Evolutionary conservation across 1,284 basidiomycete species (phyloP).

Genomic region (Wallemia hederae): DNA sequence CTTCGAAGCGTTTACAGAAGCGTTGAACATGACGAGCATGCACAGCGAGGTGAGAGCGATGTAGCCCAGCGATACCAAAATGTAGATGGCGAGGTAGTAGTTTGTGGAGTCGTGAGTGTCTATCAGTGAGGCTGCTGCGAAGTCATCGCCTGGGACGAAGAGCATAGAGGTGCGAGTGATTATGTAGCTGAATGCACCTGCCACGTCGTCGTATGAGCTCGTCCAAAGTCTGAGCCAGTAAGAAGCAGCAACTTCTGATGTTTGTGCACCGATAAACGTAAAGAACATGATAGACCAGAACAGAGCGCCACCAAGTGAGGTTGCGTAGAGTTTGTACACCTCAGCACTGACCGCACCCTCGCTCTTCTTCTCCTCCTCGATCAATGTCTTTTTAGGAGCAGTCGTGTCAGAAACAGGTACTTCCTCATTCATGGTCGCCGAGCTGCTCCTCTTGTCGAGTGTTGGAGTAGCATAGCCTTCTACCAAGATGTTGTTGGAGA

Average conservation of each 20-base stretch:
- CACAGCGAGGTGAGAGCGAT: constrained; percentile 13
- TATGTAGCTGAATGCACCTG: not conserved
- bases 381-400: not conserved
- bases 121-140: not conserved
- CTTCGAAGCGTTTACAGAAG: not conserved
- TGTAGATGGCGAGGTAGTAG: constrained; percentile 14
- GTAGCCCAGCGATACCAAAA: constrained; percentile 12
- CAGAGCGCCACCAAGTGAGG: not conserved
- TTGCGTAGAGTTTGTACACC: constrained; percentile 1
- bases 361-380: not conserved
- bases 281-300: not conserved
- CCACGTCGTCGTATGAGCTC: not conserved
- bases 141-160: not conserved
- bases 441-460: not conserved
- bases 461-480: not conserved
- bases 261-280: not conserved
- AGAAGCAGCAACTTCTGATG: constrained; percentile 22
- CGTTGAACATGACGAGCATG: constrained; percentile 5
- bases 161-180: not conserved
- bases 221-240: not conserved
- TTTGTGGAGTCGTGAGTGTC: not conserved
- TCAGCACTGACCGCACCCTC: not conserved
- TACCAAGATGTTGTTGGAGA: not conserved
- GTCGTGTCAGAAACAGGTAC: not conserved
- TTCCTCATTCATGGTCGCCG: not conserved